Conservation (phyloP, 2,329 filamentous ascomycete species). For the Stemphylium vesicarium region DNA sequence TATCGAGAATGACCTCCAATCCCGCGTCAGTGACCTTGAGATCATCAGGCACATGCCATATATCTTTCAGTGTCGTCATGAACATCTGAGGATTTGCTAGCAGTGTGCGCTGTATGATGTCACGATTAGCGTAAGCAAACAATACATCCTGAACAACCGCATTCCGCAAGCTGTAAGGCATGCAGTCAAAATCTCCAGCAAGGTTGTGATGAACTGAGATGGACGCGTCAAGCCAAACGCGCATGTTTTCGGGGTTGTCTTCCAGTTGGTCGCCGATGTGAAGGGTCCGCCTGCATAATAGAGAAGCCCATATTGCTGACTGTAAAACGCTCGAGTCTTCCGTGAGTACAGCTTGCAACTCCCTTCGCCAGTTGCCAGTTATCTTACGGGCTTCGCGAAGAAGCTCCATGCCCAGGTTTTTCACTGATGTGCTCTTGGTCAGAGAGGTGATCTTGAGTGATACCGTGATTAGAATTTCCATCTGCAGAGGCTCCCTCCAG, state of each 20-base stretch:
- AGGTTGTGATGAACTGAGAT: constrained; percentile 58
- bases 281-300: constrained; percentile 63
- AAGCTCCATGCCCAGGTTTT: constrained; percentile 28
- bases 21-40: constrained; percentile 12
- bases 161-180: constrained; percentile 46
- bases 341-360: constrained; percentile 52
- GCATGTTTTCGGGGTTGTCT: constrained; percentile 15
- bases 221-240: constrained; percentile 49
- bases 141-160: constrained; percentile 58
- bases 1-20: constrained; percentile 10
- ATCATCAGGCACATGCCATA: constrained; percentile 52
- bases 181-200: constrained; percentile 42
- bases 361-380: constrained; percentile 59
- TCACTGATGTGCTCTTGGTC: constrained; percentile 20
- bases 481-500: constrained; percentile 65
- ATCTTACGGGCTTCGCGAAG: constrained; percentile 54
- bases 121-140: constrained; percentile 49
- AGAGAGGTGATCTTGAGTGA: constrained; percentile 51
- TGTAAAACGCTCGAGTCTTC: constrained; percentile 48
- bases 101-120: constrained; percentile 48
- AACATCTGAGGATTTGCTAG: constrained; percentile 35
- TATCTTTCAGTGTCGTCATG: constrained; percentile 43
- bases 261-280: constrained; percentile 18
- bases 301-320: constrained; percentile 61
- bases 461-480: constrained; percentile 64